phyloP scores from a whole-genome alignment of 148 eudicot genomes.

The Rhododendron ferrugineum region DNA sequence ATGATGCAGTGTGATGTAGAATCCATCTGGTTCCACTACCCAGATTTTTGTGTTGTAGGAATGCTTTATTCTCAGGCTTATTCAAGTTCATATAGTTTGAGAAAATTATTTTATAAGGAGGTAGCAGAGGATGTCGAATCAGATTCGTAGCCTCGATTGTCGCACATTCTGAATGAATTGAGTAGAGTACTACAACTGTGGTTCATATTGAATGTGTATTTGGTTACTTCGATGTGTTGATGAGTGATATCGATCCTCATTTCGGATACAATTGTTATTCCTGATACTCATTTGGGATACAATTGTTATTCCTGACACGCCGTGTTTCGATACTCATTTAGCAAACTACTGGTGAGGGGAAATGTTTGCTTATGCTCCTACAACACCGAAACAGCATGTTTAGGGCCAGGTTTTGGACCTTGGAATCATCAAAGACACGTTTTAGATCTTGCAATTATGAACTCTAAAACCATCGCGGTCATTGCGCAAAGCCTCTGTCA shows the following conservation, averaged over 20 bases:
- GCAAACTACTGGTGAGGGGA: not conserved
- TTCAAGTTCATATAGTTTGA: not conserved
- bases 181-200: not conserved
- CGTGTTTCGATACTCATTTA: not conserved
- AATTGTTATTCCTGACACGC: not conserved
- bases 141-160: not conserved
- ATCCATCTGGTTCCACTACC: not conserved
- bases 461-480: too few species aligned
- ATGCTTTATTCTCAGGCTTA: not conserved
- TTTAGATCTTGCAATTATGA: too few species aligned
- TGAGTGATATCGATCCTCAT: not conserved
- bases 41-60: not conserved
- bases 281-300: not conserved
- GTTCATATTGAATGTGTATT: not conserved
- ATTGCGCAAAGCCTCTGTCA: too few species aligned
- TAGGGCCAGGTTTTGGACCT: too few species aligned
- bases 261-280: not conserved
- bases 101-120: not conserved
- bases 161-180: not conserved
- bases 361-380: not conserved
- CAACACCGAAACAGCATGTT: not conserved
- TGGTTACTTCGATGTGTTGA: not conserved
- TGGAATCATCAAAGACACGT: too few species aligned
- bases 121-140: not conserved
- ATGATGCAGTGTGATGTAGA: not conserved